phyloP scores from a whole-genome alignment of 1,284 basidiomycete species.

The Cutaneotrichosporon spelunceum region DNA sequence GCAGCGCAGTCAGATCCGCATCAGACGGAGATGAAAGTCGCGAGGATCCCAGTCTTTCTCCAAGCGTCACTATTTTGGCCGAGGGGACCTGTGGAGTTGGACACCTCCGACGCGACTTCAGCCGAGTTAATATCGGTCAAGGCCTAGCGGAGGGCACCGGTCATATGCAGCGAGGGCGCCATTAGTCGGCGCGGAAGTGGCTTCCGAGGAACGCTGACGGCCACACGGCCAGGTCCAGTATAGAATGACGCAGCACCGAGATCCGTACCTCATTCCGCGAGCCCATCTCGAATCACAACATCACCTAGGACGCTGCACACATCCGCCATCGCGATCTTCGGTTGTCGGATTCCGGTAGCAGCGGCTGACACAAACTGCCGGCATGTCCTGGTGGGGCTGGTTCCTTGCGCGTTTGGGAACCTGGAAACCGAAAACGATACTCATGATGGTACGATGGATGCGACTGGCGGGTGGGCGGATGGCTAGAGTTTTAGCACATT shows the following conservation, averaged over 20 bases:
- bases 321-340: neutral
- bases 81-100: neutral
- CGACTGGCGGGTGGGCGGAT: neutral
- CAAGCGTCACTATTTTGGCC: no score
- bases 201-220: neutral
- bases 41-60: no score
- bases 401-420: neutral
- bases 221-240: neutral
- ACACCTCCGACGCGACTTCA: neutral
- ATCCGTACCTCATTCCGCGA: neutral
- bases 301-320: neutral
- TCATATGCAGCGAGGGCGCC: neutral
- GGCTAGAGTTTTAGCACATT: neutral
- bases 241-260: neutral
- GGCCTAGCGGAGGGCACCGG: neutral
- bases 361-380: neutral
- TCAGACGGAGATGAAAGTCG: neutral
- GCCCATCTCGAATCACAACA: neutral
- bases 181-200: neutral
- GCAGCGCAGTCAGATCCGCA: neutral
- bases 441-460: slow-evolving; percentile 4
- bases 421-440: neutral
- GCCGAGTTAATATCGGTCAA: neutral
- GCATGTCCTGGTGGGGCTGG: neutral
- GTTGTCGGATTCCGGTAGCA: neutral